Conservation (phyloP, 2,329 filamentous ascomycete genomes). For the Nothopassalora personata region DNA sequence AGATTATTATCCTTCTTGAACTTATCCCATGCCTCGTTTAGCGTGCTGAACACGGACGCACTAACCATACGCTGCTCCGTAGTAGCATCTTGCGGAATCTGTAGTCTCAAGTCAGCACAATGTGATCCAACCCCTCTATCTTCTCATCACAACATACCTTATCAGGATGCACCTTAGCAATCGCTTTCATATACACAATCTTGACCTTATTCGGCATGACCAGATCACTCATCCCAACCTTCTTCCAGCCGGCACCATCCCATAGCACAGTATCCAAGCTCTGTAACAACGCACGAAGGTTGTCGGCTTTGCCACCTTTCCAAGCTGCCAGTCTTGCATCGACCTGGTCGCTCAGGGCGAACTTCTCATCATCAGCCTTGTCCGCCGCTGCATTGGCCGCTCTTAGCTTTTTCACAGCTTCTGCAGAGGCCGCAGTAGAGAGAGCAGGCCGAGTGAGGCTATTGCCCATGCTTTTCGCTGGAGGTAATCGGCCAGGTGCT, state of each 20-base stretch:
- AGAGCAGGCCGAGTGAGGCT: constrained; percentile 26
- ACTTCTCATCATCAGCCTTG: constrained; percentile 84
- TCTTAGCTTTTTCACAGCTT: constrained; percentile 76
- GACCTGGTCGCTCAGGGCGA: constrained; percentile 78
- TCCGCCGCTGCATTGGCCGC: constrained; percentile 82
- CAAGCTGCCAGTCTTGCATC: constrained; percentile 73
- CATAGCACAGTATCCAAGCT: constrained; percentile 87
- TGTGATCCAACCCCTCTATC: neutral
- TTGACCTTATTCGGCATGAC: constrained; percentile 94
- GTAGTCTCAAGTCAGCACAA: constrained; percentile 11
- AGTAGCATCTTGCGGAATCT: constrained; percentile 60
- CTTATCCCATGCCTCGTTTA: constrained; percentile 66
- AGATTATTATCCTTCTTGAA: constrained; percentile 60
- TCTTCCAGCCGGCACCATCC: constrained; percentile 93
- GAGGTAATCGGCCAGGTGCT: constrained; percentile 33
- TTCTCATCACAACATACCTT: constrained; percentile 62
- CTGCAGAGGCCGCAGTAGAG: constrained; percentile 43
- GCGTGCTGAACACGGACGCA: constrained; percentile 57
- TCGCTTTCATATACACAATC: constrained; percentile 97
- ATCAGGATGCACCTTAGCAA: constrained; percentile 96
- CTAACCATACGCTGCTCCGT: constrained; percentile 64
- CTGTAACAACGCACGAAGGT: constrained; percentile 78
- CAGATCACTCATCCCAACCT: constrained; percentile 87
- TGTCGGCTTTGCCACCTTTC: constrained; percentile 89
- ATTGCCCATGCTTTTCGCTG: constrained; percentile 22